phyloP scores from a whole-genome alignment of 2,329 filamentous ascomycete genomes.

The Penicillium sp. region DNA sequence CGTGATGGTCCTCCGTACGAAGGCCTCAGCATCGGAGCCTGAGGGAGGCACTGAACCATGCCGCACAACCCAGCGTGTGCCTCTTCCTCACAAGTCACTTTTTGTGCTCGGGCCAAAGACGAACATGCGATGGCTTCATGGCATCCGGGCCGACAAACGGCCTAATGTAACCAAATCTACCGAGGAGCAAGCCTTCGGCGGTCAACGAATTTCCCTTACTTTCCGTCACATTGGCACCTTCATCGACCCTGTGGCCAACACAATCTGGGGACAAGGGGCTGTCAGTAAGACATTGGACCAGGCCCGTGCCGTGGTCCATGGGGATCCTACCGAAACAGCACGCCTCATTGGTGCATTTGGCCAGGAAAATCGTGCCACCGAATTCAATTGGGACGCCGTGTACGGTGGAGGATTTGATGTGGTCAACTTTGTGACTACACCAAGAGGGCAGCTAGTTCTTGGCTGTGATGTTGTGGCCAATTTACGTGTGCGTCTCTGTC shows the following conservation, averaged over 20 bases:
- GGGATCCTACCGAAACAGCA: constrained; percentile 62
- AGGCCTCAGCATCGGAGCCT: constrained; percentile 44
- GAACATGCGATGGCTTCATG: constrained; percentile 86
- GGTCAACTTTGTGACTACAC: constrained; percentile 48
- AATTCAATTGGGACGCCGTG: constrained; percentile 69
- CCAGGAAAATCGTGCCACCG: constrained; percentile 71
- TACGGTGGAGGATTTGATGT: constrained; percentile 88
- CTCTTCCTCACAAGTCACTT: constrained; percentile 83
- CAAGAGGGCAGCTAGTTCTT: constrained; percentile 33
- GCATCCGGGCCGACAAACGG: constrained; percentile 86
- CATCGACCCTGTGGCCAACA: constrained; percentile 60
- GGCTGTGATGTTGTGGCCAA: constrained; percentile 38
- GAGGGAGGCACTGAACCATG: constrained; percentile 35
- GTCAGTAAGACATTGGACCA: constrained; percentile 61
- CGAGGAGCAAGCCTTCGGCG: constrained; percentile 69
- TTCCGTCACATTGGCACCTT: constrained; percentile 90
- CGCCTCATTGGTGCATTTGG: constrained; percentile 76
- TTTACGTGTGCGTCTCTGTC: constrained; percentile 38
- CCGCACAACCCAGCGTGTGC: constrained; percentile 65
- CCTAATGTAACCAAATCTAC: constrained; percentile 63
- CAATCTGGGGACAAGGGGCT: constrained; percentile 92
- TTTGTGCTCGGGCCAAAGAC: constrained; percentile 77
- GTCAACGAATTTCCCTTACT: constrained; percentile 85
- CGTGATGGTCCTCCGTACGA: constrained; percentile 83
- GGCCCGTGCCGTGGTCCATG: constrained; percentile 68